Evolutionary conservation across 2,329 filamentous ascomycete species (phyloP).

Genomic region (Paraphaeosphaeria sporulosa): DNA sequence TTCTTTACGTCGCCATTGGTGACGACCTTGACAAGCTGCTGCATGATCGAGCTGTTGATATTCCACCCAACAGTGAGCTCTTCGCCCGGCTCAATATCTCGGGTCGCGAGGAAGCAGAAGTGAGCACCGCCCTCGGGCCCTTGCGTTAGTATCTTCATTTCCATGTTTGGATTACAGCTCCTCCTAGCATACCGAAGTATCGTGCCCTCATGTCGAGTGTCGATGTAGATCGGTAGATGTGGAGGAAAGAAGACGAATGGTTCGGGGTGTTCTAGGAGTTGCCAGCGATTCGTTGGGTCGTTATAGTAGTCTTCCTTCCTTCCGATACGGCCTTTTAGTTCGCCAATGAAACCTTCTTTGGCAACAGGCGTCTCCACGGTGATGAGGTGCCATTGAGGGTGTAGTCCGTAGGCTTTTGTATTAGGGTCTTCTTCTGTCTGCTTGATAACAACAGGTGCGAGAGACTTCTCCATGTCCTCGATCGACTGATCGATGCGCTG

Average conservation of each 20-base stretch:
- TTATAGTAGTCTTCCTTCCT: constrained; percentile 57
- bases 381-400: constrained; percentile 76
- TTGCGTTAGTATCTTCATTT: constrained; percentile 84
- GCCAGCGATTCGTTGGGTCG: constrained; percentile 57
- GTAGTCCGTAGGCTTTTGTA: constrained; percentile 60
- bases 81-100: constrained; percentile 74
- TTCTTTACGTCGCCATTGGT: constrained; percentile 67
- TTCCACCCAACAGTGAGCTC: constrained; percentile 73
- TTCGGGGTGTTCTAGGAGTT: constrained; percentile 57
- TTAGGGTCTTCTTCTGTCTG: constrained; percentile 61
- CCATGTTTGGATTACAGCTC: constrained; percentile 91
- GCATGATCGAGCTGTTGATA: constrained; percentile 57
- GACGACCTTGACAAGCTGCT: constrained; percentile 67
- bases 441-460: constrained; percentile 60
- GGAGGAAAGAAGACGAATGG: constrained; percentile 75
- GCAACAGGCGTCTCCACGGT: constrained; percentile 61
- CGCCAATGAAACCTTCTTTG: constrained; percentile 65
- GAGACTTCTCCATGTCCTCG: constrained; percentile 59
- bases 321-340: constrained; percentile 71
- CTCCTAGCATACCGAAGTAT: constrained; percentile 86
- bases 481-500: constrained; percentile 64
- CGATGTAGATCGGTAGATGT: constrained; percentile 87
- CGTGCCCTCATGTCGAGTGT: constrained; percentile 87
- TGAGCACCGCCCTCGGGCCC: constrained; percentile 73
- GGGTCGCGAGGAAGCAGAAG: constrained; percentile 89